phyloP scores from a whole-genome alignment of 2,329 filamentous ascomycete genomes.

The Coleophoma cylindrospora region DNA sequence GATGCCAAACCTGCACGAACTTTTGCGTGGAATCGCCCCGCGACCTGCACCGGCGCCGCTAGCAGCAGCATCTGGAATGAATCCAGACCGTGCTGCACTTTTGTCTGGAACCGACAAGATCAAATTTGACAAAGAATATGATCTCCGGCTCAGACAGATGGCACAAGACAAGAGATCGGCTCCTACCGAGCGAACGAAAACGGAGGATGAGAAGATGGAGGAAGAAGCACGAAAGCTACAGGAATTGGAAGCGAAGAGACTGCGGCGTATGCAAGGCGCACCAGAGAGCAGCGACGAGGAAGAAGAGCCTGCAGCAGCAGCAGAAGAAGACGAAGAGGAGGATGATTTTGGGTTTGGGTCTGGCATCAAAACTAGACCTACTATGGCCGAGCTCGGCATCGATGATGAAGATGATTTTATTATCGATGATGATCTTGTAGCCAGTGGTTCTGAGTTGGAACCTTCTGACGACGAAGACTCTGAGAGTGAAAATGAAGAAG shows the following conservation, averaged over 20 bases:
- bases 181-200: constrained; percentile 85
- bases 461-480: constrained; percentile 46
- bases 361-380: constrained; percentile 47
- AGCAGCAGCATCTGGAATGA: constrained; percentile 41
- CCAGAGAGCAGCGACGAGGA: constrained; percentile 63
- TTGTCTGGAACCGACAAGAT: constrained; percentile 56
- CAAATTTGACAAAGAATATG: constrained; percentile 81
- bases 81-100: constrained; percentile 58
- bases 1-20: constrained; percentile 67
- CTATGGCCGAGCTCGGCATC: constrained; percentile 57
- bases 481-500: constrained; percentile 35
- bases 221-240: constrained; percentile 74
- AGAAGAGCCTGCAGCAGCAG: constrained; percentile 35
- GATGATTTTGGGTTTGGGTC: constrained; percentile 56
- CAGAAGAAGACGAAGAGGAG: constrained; percentile 37
- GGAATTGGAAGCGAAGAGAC: constrained; percentile 76
- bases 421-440: constrained; percentile 83
- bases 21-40: constrained; percentile 57
- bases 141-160: constrained; percentile 75
- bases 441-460: constrained; percentile 70
- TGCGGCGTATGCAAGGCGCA: constrained; percentile 84
- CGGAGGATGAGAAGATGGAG: constrained; percentile 76
- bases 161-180: constrained; percentile 79
- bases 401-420: constrained; percentile 95
- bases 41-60: constrained; percentile 37